Percentiles rank a stretch among this genome's conserved stretches.
These are phyloP conservation scores for Heracleum sosnowskyi DNA, from an alignment of 129 eudicot genomes.

Conservation along the genomic window DNA sequence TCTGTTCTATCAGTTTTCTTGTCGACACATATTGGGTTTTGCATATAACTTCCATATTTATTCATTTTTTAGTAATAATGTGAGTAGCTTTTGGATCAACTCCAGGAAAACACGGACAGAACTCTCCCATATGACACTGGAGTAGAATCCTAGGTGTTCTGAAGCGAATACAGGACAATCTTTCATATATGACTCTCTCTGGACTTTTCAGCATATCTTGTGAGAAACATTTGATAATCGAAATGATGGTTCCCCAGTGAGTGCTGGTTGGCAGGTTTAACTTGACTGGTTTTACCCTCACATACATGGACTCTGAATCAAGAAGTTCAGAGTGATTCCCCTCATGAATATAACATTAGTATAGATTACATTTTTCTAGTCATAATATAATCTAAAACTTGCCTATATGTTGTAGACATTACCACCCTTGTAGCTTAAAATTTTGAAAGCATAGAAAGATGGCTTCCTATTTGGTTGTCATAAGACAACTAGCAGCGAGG, in stretches of 20 bases:
- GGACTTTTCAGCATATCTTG: not conserved
- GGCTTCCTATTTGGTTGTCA: not conserved
- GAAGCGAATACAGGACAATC: not conserved
- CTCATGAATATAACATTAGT: not conserved
- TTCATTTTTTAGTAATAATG: not conserved
- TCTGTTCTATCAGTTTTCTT: not conserved
- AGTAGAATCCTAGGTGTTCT: not conserved
- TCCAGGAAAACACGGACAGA: not conserved
- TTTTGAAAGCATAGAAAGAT: not conserved
- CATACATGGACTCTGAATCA: conserved; percentile 1
- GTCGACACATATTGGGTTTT: not conserved
- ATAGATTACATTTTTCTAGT: not conserved
- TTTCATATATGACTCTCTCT: conserved; percentile 4
- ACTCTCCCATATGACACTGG: not conserved
- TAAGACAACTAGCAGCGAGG: not conserved
- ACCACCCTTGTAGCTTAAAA: not conserved
- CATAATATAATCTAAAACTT: not conserved
- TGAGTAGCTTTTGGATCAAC: not conserved
- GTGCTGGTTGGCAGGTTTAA: not conserved
- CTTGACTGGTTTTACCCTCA: not conserved
- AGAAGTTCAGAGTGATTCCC: not conserved
- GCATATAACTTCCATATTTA: not conserved
- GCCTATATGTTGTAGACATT: not conserved
- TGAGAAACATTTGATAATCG: not conserved
- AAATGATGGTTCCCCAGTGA: not conserved